Base-by-base conservation (phyloP, 2,329 filamentous ascomycete species). In the Fusarium tanahbumbuense region DNA sequence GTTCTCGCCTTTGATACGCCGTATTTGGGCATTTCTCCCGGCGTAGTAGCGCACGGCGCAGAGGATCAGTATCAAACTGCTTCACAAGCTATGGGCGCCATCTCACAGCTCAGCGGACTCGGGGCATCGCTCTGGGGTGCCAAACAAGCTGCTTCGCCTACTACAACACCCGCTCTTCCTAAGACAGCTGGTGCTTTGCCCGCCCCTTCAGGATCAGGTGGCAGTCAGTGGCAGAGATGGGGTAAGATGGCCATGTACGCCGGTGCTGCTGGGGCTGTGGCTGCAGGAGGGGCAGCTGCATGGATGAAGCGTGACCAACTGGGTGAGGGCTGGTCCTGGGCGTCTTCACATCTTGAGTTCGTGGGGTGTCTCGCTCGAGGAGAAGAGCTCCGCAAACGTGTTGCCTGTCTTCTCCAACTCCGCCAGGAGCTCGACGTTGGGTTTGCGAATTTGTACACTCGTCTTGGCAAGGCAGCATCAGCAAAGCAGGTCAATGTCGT, bases 1-100 rank as follows among this genome's bases (percentile, higher is more conserved):
- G 88, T 98, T 27, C 87, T 98, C 49, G 93, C 94, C 53, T 97
- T 98, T 78, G 95, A 98, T 81, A 99, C 96, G 1, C 96, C 96
- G 2, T 99, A 92, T 78, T 86, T 96, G 3, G 92, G 92, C 60
- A 93, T 94, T 70, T 88, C 91, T 23, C 92, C 93, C 0, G 91
- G 92, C 27, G 92, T 96, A 3, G 90, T 96, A n/a, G 92, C 93
- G 6, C 92, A 95, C 78, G 90, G 91, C 64, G 94, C 95, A 8
- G 94, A 98, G 83, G 91, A 88, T 44, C 93, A 97, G 75, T 95
- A 95, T 81, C 91, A 79, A 68, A 79, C 91, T 65, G 90, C 89
- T 44, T 91, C 91, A 10, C 86, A 88, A 8, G 86, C 89, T 0
- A 91, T 93, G 5, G 86, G 89, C 1, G 92, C 93, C 7, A 87